phyloP scores from a whole-genome alignment of 192 early-diverging fungal species.

The Entomortierella beljakovae region DNA sequence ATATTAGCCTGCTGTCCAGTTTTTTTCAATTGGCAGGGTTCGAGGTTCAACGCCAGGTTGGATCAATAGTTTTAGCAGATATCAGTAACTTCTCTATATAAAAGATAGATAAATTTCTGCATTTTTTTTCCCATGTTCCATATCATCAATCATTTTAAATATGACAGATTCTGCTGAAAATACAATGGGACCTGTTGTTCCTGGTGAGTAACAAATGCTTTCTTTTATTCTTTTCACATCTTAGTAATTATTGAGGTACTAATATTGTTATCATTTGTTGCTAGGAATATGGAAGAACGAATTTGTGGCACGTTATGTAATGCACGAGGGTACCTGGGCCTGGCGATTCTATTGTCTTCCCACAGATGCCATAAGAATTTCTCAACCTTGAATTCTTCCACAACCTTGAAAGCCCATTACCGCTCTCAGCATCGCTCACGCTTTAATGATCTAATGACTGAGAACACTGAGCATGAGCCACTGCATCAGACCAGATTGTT shows the following conservation, averaged over 20 bases:
- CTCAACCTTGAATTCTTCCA: background rate
- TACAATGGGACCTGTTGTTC: background rate
- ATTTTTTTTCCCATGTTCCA: no score
- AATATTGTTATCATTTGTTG: background rate
- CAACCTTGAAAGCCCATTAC: background rate
- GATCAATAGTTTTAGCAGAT: background rate
- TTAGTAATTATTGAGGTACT: background rate
- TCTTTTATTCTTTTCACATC: background rate
- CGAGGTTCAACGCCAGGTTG: background rate
- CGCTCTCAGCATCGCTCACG: background rate
- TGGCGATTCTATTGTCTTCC: background rate
- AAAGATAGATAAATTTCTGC: background rate
- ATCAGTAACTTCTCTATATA: background rate
- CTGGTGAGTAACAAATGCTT: background rate
- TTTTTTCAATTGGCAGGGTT: background rate
- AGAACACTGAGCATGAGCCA: no score
- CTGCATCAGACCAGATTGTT: no score
- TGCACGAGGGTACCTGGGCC: background rate
- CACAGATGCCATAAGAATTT: background rate
- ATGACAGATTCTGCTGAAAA: background rate
- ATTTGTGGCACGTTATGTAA: background rate
- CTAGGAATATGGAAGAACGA: background rate
- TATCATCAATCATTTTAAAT: no score
- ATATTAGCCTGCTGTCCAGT: no score
- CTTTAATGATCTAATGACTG: background rate